Base-by-base conservation (phyloP, 306 rosid genomes). In the Begonia fuchsioides region DNA sequence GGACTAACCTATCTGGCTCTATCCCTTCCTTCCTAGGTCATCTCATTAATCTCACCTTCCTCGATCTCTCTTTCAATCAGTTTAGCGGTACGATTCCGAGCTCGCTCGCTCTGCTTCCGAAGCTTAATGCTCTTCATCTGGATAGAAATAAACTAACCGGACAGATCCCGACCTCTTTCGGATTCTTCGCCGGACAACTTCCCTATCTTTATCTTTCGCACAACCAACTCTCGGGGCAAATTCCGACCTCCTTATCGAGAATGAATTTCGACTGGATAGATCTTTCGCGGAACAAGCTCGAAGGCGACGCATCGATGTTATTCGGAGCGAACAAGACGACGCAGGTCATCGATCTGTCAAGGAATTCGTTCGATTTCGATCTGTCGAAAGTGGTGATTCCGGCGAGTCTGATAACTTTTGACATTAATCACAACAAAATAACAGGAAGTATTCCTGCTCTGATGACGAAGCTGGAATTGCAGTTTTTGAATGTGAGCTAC, bases 271-370 rank as follows among this genome's bases (percentile, higher is more conserved):
- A 12, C 2, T 15, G 1, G 32, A 32, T 82, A 11, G 76, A 79
- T 16, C 55, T 87, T 8, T 78, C 86, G 0, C 62, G 92, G 3
- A 87, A 87, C 82, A 79, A 48, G 72, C 76, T 87, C 0, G 56
- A 59, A 61, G 96, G 96, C 0, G 96, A 82, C 41, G 92, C 78
- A 0, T 72, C 80, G 0, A 6, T 77, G 66, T 44, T 87, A 10
- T 77, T 87, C 20, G 80, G 87, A 1, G 2, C 15, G 6, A 65
- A 65, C 48, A 82, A 74, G 69, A 75, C 59, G 44, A 54, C 65
- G 0, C 66, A 49, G 54, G 47, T 3, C 0, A 32, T 77, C 17
- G 90, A 79, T 53, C 12, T 86, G 54, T 79, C 81, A 0, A 72
- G 82, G 61, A 86, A 86, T 72, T 17, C 50, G 72, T 40, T 86